Conservation (phyloP, 176 grass and related monocot species). For the Dendrocalamus sinicus region DNA sequence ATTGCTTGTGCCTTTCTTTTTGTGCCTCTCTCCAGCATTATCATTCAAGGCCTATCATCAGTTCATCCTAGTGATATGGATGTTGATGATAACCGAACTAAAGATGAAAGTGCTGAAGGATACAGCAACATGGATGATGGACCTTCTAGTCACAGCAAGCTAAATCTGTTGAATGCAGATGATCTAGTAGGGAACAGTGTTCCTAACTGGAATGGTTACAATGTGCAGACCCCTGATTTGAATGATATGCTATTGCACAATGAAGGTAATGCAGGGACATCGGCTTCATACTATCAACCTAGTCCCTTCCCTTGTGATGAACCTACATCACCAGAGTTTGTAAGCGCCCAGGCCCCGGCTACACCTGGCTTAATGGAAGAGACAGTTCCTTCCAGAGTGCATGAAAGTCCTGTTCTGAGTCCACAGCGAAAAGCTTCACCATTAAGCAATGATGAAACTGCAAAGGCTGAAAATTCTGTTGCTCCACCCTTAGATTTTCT, state of each 20-base stretch:
- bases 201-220: constrained; percentile 72
- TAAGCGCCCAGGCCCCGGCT: constrained; percentile 76
- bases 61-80: constrained; percentile 71
- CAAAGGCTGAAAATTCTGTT: constrained; percentile 57
- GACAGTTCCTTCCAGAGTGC: constrained; percentile 73
- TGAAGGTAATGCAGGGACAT: constrained; percentile 59
- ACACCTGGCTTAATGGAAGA: constrained; percentile 93
- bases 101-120: constrained; percentile 59
- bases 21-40: constrained; percentile 48
- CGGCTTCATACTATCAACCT: constrained; percentile 60
- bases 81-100: constrained; percentile 66
- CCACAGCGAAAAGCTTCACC: constrained; percentile 73
- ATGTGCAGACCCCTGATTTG: constrained; percentile 88
- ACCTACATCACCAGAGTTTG: constrained; percentile 61
- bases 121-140: constrained; percentile 48
- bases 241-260: constrained; percentile 87
- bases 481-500: constrained; percentile 45
- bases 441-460: constrained; percentile 59
- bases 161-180: constrained; percentile 35
- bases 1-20: constrained; percentile 37
- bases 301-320: constrained; percentile 55
- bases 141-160: constrained; percentile 45
- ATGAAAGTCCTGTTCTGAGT: constrained; percentile 75
- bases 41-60: constrained; percentile 63
- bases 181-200: constrained; percentile 44